Evolutionary conservation across 352 stramenopile genomes (phyloP).

Genomic region (Phytopythium sindhum): DNA sequence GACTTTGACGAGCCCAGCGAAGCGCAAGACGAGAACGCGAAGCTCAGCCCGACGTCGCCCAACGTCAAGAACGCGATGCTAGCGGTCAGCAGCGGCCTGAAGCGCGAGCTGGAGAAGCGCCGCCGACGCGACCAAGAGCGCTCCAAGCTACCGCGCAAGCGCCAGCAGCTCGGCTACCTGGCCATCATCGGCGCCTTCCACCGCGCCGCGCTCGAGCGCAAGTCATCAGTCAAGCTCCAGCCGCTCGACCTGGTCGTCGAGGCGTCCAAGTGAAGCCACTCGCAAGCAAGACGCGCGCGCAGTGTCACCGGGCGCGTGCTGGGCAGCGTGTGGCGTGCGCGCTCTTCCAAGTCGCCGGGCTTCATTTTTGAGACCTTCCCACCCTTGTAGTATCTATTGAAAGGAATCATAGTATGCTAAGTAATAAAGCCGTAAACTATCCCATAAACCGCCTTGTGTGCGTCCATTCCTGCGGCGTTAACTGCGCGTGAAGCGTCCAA

Average conservation of each 20-base stretch:
- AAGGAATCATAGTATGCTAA: constrained; percentile 8
- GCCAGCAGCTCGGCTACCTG: constrained; percentile 76
- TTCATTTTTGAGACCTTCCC: constrained; percentile 7
- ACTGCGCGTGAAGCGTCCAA: too few species aligned
- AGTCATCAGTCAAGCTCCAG: constrained; percentile 30
- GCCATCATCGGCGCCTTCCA: constrained; percentile 80
- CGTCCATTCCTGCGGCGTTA: too few species aligned
- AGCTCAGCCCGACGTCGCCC: constrained; percentile 16
- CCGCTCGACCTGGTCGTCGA: constrained; percentile 32
- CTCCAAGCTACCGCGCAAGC: constrained; percentile 40
- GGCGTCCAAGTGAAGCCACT: constrained; percentile 10
- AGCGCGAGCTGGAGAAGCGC: constrained; percentile 69
- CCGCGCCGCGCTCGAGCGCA: constrained; percentile 63
- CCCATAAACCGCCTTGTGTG: not conserved
- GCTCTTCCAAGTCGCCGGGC: not conserved
- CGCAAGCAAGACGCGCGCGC: not conserved
- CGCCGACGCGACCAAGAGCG: constrained; percentile 46
- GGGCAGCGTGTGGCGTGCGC: not conserved
- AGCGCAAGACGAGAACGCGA: constrained; percentile 21
- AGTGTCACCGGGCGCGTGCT: not conserved
- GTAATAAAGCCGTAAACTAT: constrained; percentile 8
- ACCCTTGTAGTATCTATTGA: constrained; percentile 10
- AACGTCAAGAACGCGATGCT: constrained; percentile 41
- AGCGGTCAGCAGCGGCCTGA: constrained; percentile 66
- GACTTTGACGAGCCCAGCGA: constrained; percentile 38